Evolutionary conservation across 129 eudicot species (phyloP).

Genomic region (Lactuca saligna): DNA sequence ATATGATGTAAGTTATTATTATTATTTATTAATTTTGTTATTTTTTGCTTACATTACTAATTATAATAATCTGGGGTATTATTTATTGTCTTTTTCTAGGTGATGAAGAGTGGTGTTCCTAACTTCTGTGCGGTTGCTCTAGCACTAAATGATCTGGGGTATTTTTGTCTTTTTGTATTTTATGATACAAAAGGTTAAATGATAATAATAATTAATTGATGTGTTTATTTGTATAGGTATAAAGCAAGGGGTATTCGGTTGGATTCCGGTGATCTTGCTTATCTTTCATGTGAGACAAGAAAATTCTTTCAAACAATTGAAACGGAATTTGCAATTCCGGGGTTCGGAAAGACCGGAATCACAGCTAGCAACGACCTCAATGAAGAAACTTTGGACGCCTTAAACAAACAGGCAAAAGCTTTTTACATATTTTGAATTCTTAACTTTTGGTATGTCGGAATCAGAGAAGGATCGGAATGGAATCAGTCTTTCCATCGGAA

Average conservation of each 20-base stretch:
- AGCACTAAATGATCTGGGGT: slow-evolving; percentile 91
- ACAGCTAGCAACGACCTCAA: slow-evolving; percentile 98
- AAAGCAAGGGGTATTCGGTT: slow-evolving; percentile 86
- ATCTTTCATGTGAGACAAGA: slow-evolving; percentile 83
- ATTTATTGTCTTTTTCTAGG: slow-evolving; percentile 41
- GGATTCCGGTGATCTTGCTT: slow-evolving; percentile 98
- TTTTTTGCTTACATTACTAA: background rate
- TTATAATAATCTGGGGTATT: background rate
- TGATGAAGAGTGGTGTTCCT: slow-evolving; percentile 89
- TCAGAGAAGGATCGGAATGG: too few species aligned
- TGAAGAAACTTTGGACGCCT: slow-evolving; percentile 93
- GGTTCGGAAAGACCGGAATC: slow-evolving; percentile 70
- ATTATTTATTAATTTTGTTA: background rate
- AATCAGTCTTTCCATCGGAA: background rate
- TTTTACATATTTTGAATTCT: too few species aligned
- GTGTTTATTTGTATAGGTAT: slow-evolving; percentile 51
- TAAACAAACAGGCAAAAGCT: slow-evolving; percentile 82
- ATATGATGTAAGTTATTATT: slow-evolving; percentile 70
- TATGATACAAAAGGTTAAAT: background rate
- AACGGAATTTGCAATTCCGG: slow-evolving; percentile 71
- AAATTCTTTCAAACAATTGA: slow-evolving; percentile 73
- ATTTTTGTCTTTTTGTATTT: too few species aligned
- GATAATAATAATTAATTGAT: too few species aligned
- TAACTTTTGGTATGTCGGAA: too few species aligned
- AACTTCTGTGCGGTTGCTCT: slow-evolving; percentile 98